phyloP scores from a whole-genome alignment of 78 protist genomes.

The Thecamonas trahens region DNA sequence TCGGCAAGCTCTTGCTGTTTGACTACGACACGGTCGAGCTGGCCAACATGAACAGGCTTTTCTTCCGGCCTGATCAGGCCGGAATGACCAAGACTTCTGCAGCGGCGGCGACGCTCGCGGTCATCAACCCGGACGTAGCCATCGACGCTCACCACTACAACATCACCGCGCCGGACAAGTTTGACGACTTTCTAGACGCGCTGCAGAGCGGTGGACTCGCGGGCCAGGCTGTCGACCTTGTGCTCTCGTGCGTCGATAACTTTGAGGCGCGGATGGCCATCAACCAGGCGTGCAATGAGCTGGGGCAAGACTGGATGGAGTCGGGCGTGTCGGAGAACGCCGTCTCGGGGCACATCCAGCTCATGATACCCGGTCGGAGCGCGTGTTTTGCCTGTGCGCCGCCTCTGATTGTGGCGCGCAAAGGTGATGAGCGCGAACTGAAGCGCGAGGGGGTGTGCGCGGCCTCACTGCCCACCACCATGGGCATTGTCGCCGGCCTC shows the following conservation, averaged over 20 bases:
- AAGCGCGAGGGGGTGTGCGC: conserved; percentile 83
- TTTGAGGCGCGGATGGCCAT: conserved; percentile 77
- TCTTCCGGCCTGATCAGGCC: conserved; percentile 87
- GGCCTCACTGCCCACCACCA: conserved; percentile 96
- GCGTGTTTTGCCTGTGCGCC: conserved; percentile 89
- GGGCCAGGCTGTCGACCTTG: conserved; percentile 63
- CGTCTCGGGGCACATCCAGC: conserved; percentile 94
- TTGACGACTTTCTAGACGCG: conserved; percentile 43
- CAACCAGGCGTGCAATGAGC: conserved; percentile 73
- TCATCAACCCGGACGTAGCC: conserved; percentile 90
- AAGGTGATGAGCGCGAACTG: conserved; percentile 68
- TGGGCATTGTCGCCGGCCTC: conserved; percentile 92
- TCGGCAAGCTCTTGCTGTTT: conserved; percentile 90
- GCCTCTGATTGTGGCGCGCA: conserved; percentile 89
- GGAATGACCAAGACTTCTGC: conserved; percentile 82
- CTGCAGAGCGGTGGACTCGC: background rate
- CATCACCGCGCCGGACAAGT: conserved; percentile 82
- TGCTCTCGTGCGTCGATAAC: conserved; percentile 93
- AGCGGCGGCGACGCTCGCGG: conserved; percentile 63
- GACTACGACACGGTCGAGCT: conserved; percentile 95
- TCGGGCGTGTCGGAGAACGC: conserved; percentile 96
- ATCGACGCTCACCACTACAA: conserved; percentile 64
- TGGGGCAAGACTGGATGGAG: conserved; percentile 83
- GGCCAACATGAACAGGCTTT: conserved; percentile 95
- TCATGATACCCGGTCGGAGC: conserved; percentile 69